These are phyloP conservation scores for Orbilia quercus DNA, from an alignment of 2,329 filamentous ascomycete species.

Conservation along the genomic window DNA sequence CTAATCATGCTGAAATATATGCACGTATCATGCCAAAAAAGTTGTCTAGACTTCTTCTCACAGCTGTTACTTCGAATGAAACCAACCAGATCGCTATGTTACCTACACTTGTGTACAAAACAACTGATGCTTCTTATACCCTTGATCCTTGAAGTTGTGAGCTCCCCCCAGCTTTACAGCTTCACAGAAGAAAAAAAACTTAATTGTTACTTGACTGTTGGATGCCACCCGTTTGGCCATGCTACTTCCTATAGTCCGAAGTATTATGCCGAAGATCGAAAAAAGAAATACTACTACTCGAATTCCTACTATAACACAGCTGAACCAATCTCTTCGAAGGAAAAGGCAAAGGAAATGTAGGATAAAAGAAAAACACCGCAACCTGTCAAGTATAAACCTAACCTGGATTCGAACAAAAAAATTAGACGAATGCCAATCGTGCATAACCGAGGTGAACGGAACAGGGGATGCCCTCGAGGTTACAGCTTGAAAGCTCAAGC, in stretches of 20 bases:
- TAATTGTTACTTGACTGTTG: constrained; percentile 12
- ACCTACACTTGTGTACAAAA: too few relatives aligned
- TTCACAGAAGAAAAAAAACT: background rate
- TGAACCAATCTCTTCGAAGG: constrained; percentile 2
- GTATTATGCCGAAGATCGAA: constrained; percentile 47
- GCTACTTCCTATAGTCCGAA: constrained; percentile 39
- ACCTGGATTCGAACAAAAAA: constrained; percentile 34
- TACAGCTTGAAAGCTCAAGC: too few relatives aligned
- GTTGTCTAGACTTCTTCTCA: too few relatives aligned
- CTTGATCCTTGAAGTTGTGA: background rate
- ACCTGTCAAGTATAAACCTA: constrained; percentile 16
- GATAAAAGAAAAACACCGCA: constrained; percentile 1
- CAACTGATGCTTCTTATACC: background rate
- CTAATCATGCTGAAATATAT: too few relatives aligned
- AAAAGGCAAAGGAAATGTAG: background rate
- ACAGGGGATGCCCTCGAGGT: too few relatives aligned
- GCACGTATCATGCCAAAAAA: too few relatives aligned
- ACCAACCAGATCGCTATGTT: too few relatives aligned
- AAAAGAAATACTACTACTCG: too few relatives aligned
- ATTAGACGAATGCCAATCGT: constrained; percentile 44
- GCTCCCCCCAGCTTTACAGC: background rate
- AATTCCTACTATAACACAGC: too few relatives aligned
- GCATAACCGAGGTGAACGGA: constrained; percentile 42
- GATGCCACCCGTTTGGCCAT: background rate
- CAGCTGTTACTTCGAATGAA: too few relatives aligned